Evolutionary conservation across 176 grass and related monocot species (phyloP).

Genomic region (Calamus simplicifolius): DNA sequence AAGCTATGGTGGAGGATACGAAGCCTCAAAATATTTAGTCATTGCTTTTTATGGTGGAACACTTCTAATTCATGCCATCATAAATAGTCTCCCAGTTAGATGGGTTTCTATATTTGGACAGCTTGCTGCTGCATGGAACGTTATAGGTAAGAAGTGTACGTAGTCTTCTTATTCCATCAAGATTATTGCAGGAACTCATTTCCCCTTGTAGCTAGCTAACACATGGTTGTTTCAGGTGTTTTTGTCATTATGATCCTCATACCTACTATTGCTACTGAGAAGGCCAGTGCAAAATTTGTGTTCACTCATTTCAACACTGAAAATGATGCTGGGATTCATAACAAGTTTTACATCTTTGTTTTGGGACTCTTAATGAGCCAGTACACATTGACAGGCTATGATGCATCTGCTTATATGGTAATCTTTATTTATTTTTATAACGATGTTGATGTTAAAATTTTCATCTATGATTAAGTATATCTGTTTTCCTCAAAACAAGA

Average conservation of each 20-base stretch:
- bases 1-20: constrained; percentile 58
- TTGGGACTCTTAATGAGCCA: constrained; percentile 89
- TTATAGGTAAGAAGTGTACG: constrained; percentile 36
- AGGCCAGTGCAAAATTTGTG: constrained; percentile 68
- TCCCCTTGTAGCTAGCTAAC: no score
- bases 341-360: constrained; percentile 61
- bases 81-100: constrained; percentile 78
- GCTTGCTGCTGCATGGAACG: constrained; percentile 79
- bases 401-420: constrained; percentile 90
- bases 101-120: constrained; percentile 82
- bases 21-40: constrained; percentile 77
- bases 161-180: neutral
- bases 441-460: no score
- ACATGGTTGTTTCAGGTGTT: constrained; percentile 19
- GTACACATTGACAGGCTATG: constrained; percentile 73
- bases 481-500: no score
- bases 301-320: constrained; percentile 88
- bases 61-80: constrained; percentile 65
- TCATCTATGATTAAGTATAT: no score
- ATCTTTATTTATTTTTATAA: neutral
- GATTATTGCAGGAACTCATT: no score
- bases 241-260: constrained; percentile 70
- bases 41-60: constrained; percentile 73
- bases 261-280: constrained; percentile 68
- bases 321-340: constrained; percentile 67